Evolutionary conservation across 176 grass and related monocot species (phyloP).

Genomic region (Stipa capillata): DNA sequence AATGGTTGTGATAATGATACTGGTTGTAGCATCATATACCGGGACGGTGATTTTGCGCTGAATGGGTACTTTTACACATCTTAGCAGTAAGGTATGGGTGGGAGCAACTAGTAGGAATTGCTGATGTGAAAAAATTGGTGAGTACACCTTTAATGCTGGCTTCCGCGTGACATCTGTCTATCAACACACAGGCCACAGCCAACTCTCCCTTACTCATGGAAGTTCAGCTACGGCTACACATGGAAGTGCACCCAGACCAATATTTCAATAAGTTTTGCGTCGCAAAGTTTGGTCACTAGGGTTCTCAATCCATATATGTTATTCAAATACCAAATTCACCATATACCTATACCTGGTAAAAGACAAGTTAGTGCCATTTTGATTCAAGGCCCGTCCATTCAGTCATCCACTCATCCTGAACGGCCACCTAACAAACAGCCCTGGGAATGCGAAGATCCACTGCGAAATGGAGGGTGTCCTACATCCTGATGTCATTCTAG

Average conservation of each 20-base stretch:
- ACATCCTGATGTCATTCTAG: neutral
- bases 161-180: neutral
- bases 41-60: neutral
- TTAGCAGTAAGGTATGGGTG: neutral
- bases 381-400: neutral
- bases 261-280: neutral
- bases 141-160: too few species aligned
- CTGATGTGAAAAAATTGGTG: neutral
- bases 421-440: neutral
- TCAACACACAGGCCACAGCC: neutral
- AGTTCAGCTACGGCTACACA: neutral
- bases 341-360: neutral
- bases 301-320: neutral
- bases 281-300: neutral
- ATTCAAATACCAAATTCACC: neutral
- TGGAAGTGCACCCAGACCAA: too few species aligned
- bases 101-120: neutral
- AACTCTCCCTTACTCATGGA: neutral
- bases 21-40: neutral
- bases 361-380: neutral
- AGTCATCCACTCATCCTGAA: neutral
- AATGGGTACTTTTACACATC: neutral
- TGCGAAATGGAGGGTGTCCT: neutral
- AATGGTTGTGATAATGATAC: constrained; percentile 7
- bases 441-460: neutral